Base-by-base conservation (phyloP, 2,329 filamentous ascomycete species). In the Sarocladiaceae sp. region DNA sequence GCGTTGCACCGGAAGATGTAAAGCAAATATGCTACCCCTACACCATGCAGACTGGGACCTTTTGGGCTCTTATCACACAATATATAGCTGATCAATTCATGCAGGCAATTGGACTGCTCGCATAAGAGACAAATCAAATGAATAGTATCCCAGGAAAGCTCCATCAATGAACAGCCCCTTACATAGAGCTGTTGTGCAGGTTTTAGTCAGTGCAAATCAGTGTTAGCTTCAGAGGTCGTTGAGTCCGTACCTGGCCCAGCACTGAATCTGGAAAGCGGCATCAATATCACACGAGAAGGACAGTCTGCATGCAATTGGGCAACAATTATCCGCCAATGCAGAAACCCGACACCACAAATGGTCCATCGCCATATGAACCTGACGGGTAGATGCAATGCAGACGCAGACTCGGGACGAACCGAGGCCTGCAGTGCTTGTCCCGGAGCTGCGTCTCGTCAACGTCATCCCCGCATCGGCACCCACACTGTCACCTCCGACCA, bases 21-120 rank as follows among this genome's bases (percentile, higher is more conserved):
- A 66, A 59, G 56, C 60, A 61, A 53, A 62, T 58, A 59, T 58
- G 58, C 57, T 64, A 57, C 64, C 64, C 53, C 64, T 66, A 57
- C 58, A 58, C 64, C 57, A 64, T 55, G 58, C 59, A 32, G 40
- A 43, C 29, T 32, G 39, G 23, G 10, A 12, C 18, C 15, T 33
- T 3, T 43, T 16, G 27, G 16, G 6, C 10, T 6, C 16, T 20
- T 21, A 21, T 43, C 33, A 15, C 4, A 5, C 13, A 27, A 21
- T 43, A 43, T 32, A 21, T 4, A 33, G 18, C 9, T 29, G 9
- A 29, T 9, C 26, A 9, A 9, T n/a, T 29, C 26, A 29, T 9
- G n/a, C 26, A 29, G 26, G 9, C n/a, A n/a, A n/a, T n/a, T n/a
- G n/a, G n/a, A n/a, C n/a, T n/a, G 16, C 16, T 6, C 15, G 34